Evolutionary conservation across 1,284 basidiomycete species (phyloP).

Genomic region (Malassezia arunalokei): DNA sequence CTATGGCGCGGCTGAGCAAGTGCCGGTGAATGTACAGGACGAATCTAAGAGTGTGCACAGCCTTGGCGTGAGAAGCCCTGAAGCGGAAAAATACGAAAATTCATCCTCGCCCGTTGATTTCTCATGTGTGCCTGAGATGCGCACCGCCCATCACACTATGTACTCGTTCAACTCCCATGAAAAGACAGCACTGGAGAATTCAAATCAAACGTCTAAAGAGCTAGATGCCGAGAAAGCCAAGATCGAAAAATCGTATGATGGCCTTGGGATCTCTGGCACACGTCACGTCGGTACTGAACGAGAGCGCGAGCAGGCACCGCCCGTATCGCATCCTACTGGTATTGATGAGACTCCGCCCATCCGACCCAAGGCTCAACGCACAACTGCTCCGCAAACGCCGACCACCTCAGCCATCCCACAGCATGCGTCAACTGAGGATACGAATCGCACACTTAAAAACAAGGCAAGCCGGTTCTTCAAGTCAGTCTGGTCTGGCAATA

Average conservation of each 20-base stretch:
- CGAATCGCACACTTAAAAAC: constrained; percentile 6
- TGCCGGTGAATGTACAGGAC: too few relatives aligned
- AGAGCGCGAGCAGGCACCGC: background rate
- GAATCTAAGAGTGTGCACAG: too few relatives aligned
- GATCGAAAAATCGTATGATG: background rate
- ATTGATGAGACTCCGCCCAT: background rate
- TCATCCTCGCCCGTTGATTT: background rate
- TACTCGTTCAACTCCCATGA: background rate
- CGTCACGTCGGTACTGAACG: background rate
- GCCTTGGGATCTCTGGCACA: background rate
- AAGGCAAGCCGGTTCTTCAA: constrained; percentile 13
- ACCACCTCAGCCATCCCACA: background rate
- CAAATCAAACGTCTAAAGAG: too few relatives aligned
- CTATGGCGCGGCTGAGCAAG: too few relatives aligned
- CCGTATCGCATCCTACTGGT: background rate
- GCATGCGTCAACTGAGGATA: background rate
- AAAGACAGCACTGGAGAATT: too few relatives aligned
- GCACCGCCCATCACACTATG: background rate
- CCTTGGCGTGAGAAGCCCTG: background rate
- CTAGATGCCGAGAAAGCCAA: too few relatives aligned
- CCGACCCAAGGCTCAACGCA: background rate
- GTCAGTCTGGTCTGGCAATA: background rate
- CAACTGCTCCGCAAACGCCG: background rate
- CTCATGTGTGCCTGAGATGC: background rate
- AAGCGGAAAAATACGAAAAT: background rate